Conservation (phyloP, 768 basidiomycete species). For the Collybia mongolica region DNA sequence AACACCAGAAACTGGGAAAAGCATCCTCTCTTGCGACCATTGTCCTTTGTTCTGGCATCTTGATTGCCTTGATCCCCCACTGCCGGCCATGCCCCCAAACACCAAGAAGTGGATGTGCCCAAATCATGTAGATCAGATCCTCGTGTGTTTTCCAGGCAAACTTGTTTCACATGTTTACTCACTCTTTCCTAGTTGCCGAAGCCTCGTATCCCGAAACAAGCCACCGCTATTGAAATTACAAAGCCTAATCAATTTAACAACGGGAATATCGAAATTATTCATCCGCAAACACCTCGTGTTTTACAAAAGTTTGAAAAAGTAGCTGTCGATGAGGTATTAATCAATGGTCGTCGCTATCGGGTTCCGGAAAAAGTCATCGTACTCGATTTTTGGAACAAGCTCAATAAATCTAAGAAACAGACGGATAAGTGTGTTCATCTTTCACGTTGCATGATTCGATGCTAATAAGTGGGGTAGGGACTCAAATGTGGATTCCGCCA, state of each 20-base stretch:
- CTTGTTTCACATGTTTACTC: conserved; percentile 8
- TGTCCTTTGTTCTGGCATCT: conserved; percentile 96
- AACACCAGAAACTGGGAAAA: conserved; percentile 58
- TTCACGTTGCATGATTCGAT: not conserved
- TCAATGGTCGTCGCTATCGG: conserved; percentile 87
- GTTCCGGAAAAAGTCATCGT: conserved; percentile 91
- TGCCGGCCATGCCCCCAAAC: conserved; percentile 80
- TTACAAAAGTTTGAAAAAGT: conserved; percentile 41
- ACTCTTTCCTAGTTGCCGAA: conserved; percentile 62
- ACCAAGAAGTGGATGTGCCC: conserved; percentile 99
- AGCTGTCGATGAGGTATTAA: conserved; percentile 77
- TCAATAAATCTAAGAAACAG: conserved; percentile 43
- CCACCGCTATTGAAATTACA: conserved; percentile 70
- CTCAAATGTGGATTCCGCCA: conserved; percentile 40
- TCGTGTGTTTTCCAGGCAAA: conserved; percentile 51
- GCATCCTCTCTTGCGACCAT: conserved; percentile 92
- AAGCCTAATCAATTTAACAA: conserved; percentile 79
- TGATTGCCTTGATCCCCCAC: conserved; percentile 92
- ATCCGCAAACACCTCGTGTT: conserved; percentile 52
- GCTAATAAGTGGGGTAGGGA: conserved; percentile 25
- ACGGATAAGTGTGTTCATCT: conserved; percentile 38
- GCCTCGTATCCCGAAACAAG: conserved; percentile 74
- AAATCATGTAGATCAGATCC: conserved; percentile 85
- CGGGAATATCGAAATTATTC: conserved; percentile 87
- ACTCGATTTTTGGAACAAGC: conserved; percentile 94